These are phyloP conservation scores for Alternaria consortialis DNA, from an alignment of 2,329 filamentous ascomycete genomes.

Conservation along the genomic window DNA sequence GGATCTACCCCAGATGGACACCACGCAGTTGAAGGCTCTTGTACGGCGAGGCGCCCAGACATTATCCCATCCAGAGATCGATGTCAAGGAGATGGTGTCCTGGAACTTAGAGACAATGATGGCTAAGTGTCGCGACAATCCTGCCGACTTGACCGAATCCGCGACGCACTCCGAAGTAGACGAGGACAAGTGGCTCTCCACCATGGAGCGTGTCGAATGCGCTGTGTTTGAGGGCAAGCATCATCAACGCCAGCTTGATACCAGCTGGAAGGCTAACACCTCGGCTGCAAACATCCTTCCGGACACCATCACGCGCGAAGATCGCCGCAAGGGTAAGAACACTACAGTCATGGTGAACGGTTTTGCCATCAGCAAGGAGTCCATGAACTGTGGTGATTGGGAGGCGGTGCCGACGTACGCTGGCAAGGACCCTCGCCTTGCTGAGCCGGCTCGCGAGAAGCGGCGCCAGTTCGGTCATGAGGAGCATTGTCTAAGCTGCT, in stretches of 20 bases:
- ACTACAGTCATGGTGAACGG: conserved; percentile 66
- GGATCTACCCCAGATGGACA: conserved; percentile 62
- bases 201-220: conserved; percentile 66
- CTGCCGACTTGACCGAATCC: conserved; percentile 52
- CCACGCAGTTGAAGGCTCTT: conserved; percentile 62
- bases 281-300: conserved; percentile 50
- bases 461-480: conserved; percentile 59
- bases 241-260: conserved; percentile 53
- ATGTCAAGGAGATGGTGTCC: conserved; percentile 65
- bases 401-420: conserved; percentile 67
- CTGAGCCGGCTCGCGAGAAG: conserved; percentile 60
- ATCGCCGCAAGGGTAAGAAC: conserved; percentile 65
- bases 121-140: conserved; percentile 63
- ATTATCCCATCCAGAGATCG: conserved; percentile 61
- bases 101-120: conserved; percentile 66
- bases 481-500: conserved; percentile 62
- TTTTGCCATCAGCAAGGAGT: conserved; percentile 65
- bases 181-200: conserved; percentile 65
- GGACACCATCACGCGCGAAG: conserved; percentile 53
- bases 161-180: conserved; percentile 55
- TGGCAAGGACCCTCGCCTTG: conserved; percentile 63
- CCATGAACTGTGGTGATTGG: conserved; percentile 61
- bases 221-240: conserved; percentile 66
- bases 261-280: conserved; percentile 33
- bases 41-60: conserved; percentile 64